Conservation (phyloP, 768 basidiomycete species). For the Chlorophyllum brunneum region DNA sequence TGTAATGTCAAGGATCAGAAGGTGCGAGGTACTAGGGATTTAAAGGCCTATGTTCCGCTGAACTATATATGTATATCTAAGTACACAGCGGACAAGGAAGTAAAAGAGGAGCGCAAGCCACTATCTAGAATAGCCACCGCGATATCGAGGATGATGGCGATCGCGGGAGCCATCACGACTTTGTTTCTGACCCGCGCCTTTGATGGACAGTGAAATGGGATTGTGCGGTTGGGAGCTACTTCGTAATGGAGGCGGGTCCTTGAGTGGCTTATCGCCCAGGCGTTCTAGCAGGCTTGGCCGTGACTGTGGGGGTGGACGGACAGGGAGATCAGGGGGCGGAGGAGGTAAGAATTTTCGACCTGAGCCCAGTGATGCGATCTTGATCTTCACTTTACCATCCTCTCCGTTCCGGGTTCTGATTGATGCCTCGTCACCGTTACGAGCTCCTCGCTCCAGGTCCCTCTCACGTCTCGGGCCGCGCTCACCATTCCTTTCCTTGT, state of each 20-base stretch:
- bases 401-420: not conserved
- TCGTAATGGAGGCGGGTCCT: not conserved
- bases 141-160: conserved; percentile 38
- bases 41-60: not conserved
- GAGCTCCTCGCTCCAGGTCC: conserved; percentile 15
- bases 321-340: not conserved
- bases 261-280: not conserved
- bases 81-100: not conserved
- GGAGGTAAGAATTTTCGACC: not conserved
- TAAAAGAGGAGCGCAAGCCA: not conserved
- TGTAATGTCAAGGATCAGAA: not conserved
- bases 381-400: conserved; percentile 7
- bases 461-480: not conserved
- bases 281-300: not conserved
- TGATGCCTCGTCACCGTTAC: conserved; percentile 1
- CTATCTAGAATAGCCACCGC: conserved; percentile 41
- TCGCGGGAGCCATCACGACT: conserved; percentile 12
- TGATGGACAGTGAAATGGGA: conserved; percentile 4
- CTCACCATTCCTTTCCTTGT: conserved; percentile 5
- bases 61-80: not conserved
- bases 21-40: not conserved
- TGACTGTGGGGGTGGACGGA: not conserved
- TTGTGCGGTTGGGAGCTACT: no score
- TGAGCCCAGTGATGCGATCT: not conserved
- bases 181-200: conserved; percentile 10